phyloP scores from a whole-genome alignment of 1,139 yeast species.

The Hansenula lynferdii region DNA sequence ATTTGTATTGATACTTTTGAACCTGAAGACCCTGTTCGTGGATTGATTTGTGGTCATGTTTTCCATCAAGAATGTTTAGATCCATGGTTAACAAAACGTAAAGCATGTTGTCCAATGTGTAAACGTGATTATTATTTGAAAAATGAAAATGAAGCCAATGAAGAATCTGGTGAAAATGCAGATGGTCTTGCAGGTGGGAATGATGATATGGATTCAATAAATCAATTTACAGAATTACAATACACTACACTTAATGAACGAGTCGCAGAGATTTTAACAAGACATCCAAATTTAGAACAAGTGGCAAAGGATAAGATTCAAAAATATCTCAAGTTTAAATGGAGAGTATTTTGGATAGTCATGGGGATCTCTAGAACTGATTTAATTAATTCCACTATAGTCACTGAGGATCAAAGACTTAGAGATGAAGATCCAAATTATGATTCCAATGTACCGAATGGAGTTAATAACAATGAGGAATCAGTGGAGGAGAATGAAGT shows the following conservation, averaged over 20 bases:
- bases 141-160: slow-evolving; percentile 20
- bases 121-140: slow-evolving; percentile 62
- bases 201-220: slow-evolving; percentile 9
- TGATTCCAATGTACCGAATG: too few species aligned
- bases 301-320: slow-evolving; percentile 37
- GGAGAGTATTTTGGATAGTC: slow-evolving; percentile 43
- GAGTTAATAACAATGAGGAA: neutral
- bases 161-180: slow-evolving; percentile 18
- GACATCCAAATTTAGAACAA: slow-evolving; percentile 35
- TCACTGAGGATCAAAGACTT: slow-evolving; percentile 31
- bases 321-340: slow-evolving; percentile 31
- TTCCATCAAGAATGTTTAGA: slow-evolving; percentile 78
- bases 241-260: slow-evolving; percentile 21
- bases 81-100: slow-evolving; percentile 73
- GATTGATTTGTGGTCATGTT: slow-evolving; percentile 78
- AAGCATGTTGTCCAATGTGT: slow-evolving; percentile 86
- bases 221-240: slow-evolving; percentile 18
- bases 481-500: neutral
- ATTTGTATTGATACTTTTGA: slow-evolving; percentile 69
- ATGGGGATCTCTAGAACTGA: slow-evolving; percentile 50
- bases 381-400: slow-evolving; percentile 48
- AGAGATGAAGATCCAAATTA: slow-evolving; percentile 13
- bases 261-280: slow-evolving; percentile 19
- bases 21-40: slow-evolving; percentile 61
- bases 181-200: slow-evolving; percentile 7